Percentiles rank a stretch among this genome's conserved stretches.
Evolutionary conservation across 2,329 filamentous ascomycete genomes (phyloP).

Genomic region (Corniculantispora saksenae): DNA sequence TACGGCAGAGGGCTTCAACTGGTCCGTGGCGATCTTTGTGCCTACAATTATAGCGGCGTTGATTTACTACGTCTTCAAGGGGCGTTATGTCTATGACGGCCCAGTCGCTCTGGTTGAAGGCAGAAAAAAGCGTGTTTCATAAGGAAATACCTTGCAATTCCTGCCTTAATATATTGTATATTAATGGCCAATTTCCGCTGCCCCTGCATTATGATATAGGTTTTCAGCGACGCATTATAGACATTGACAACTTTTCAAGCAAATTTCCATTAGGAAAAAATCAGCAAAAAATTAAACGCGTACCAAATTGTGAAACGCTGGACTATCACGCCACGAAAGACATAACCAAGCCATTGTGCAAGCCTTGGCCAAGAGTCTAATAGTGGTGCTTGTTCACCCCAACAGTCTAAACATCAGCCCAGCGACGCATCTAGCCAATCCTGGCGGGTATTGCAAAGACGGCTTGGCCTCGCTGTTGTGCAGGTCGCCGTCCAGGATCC

Average conservation of each 20-base stretch:
- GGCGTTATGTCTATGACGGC: conserved; percentile 16
- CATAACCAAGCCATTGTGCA: no score
- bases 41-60: conserved; percentile 12
- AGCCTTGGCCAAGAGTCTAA: background rate
- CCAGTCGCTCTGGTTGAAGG: conserved; percentile 21
- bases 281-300: no score
- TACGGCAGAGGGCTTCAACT: conserved; percentile 21
- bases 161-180: background rate
- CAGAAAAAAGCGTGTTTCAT: conserved; percentile 1
- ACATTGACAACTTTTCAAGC: no score
- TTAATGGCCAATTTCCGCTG: background rate
- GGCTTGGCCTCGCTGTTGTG: background rate
- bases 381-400: background rate
- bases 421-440: background rate
- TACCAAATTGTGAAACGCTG: no score
- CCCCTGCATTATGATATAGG: background rate
- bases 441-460: background rate
- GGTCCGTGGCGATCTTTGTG: conserved; percentile 18
- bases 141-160: background rate
- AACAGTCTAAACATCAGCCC: background rate
- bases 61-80: conserved; percentile 18
- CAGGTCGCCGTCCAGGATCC: background rate
- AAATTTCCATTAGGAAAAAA: no score
- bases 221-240: background rate
- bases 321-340: no score